These are phyloP conservation scores for Pisolithus sp. DNA, from an alignment of 768 basidiomycete genomes.

Conservation along the genomic window DNA sequence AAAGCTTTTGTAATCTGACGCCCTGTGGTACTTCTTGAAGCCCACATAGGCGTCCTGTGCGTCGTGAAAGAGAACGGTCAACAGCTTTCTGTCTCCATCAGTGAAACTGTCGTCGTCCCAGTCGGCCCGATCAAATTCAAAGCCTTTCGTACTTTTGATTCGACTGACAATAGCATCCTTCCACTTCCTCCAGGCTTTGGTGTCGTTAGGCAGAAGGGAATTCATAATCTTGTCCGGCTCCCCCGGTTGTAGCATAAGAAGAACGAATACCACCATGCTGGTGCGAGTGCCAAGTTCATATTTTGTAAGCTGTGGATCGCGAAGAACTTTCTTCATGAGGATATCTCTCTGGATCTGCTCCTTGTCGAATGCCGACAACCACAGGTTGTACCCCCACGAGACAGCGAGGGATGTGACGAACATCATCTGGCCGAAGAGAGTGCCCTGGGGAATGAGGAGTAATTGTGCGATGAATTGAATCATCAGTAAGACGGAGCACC, in stretches of 20 bases:
- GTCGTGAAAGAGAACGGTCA: background rate
- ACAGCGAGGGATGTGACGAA: constrained; percentile 24
- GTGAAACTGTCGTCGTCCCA: background rate
- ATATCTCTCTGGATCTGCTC: constrained; percentile 8
- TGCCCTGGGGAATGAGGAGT: constrained; percentile 26
- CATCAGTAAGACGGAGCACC: constrained; percentile 22
- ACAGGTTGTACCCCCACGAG: constrained; percentile 28
- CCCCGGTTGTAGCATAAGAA: background rate
- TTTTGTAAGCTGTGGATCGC: background rate
- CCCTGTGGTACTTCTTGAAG: background rate
- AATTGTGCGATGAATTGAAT: constrained; percentile 25
- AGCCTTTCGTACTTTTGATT: background rate
- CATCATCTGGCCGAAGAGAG: constrained; percentile 30
- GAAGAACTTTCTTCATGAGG: background rate
- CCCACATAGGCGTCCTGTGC: background rate
- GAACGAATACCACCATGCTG: constrained; percentile 1
- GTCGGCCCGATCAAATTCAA: background rate
- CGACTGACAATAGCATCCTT: background rate
- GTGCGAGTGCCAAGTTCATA: constrained; percentile 1
- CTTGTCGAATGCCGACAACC: constrained; percentile 28
- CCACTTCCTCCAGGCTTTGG: constrained; percentile 1
- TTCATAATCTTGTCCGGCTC: background rate
- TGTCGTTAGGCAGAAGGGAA: constrained; percentile 1
- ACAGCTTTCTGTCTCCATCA: background rate
- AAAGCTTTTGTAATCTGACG: too few relatives aligned